Base-by-base conservation (phyloP, 306 rosid species). In the Corylus heterophylla region DNA sequence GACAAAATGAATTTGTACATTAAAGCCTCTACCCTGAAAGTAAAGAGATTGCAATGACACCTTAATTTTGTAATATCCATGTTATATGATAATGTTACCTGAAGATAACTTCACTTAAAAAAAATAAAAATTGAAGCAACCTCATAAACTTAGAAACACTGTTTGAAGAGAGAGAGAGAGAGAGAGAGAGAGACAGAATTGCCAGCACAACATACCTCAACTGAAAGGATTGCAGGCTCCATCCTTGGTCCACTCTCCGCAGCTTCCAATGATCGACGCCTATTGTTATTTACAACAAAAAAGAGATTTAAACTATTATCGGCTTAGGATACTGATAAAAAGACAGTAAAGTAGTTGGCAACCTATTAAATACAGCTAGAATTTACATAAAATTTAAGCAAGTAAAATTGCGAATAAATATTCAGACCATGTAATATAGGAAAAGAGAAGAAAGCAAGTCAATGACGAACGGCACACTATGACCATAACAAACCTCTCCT, bases 11-110 rank as follows among this genome's bases (percentile, higher is more conserved):
- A 92, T 88, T 81, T 94, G 88, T 63, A 94, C 98, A 86, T 82
- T 88, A 86, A 92, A 94, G 78, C 97, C 92, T 81, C 98, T 91
- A 75, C 98, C 98, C 98, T 93, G 88, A 61, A 89, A 87, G 77
- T 71, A 61, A 78, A 72, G 79, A 59, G 14, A 45, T 39, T 7
- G 39, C 27, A 52, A 9, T 68, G 71, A 74, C n/a, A 72, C 49
- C 59, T 79, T 29, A 58, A 51, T 78, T 70, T 64, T 6, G 35
- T 54, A 55, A 48, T 50, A 27, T 44, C 73, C 29, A 77, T 50
- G 29, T 29, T 50, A 74, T 54, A 82, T 74, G 50, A 69, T 47
- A 66, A 42, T 55, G 70, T 39, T n/a, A 55, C 68, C 35, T 51
- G 2, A 22, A 74, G 71, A 67, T 72, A 55, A n/a, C 61, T 45